Conservation (phyloP, 2,329 filamentous ascomycete species). For the Periconia digitata region DNA sequence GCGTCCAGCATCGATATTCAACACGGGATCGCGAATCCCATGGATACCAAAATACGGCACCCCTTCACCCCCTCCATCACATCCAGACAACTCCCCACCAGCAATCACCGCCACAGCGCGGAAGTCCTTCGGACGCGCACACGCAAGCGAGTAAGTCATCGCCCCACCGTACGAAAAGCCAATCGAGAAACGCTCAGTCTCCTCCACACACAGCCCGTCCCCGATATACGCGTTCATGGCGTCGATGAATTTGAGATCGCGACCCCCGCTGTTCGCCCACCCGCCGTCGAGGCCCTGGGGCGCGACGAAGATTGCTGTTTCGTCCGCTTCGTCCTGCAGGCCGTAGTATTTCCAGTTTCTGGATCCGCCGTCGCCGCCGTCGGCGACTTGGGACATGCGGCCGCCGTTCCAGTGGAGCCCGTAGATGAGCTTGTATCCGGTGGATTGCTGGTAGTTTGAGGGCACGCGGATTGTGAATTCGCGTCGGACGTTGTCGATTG, state of each 20-base stretch:
- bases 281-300: constrained; percentile 39
- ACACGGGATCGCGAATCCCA: constrained; percentile 37
- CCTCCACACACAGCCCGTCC: constrained; percentile 44
- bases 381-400: constrained; percentile 41
- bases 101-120: constrained; percentile 35
- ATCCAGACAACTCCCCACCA: constrained; percentile 1
- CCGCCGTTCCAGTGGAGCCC: constrained; percentile 45
- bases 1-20: constrained; percentile 34
- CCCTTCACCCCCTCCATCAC: constrained; percentile 34
- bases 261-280: constrained; percentile 45
- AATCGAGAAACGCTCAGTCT: constrained; percentile 43
- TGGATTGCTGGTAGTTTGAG: constrained; percentile 40
- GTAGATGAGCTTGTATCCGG: constrained; percentile 44
- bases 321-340: constrained; percentile 34
- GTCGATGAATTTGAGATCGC: constrained; percentile 45
- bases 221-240: constrained; percentile 42
- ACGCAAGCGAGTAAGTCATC: constrained; percentile 46
- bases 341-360: constrained; percentile 37
- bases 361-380: constrained; percentile 2
- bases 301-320: constrained; percentile 45
- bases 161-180: constrained; percentile 48
- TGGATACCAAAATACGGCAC: constrained; percentile 37
- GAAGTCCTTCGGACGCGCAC: constrained; percentile 42
- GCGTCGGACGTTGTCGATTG: constrained; percentile 38
- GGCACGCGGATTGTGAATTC: constrained; percentile 44